Base-by-base conservation (phyloP, 192 early-diverging fungal genomes). In the Coemansia sp. region DNA sequence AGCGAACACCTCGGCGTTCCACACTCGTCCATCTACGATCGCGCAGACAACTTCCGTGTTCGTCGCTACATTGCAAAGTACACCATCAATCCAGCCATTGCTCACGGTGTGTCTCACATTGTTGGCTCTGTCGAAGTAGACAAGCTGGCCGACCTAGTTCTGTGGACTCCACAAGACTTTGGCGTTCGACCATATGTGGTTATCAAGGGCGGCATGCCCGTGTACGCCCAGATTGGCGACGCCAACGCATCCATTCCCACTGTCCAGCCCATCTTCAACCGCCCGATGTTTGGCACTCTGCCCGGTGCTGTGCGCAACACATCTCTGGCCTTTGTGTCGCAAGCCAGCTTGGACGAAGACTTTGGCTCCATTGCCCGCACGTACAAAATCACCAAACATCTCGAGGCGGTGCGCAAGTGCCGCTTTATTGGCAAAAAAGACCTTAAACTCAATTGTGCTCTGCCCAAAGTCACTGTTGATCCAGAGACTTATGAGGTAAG, bases 161-260 rank as follows among this genome's bases (percentile, higher is more conserved):
- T 94, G 66, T 98, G 89, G 76, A 64, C 82, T 11, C 94, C 94
- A 6, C 84, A 79, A 35, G 88, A 87, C 77, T 98, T 98, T 86
- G 96, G 96, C 1, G 77, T 89, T 14, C 95, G 96, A 25, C 94
- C 96, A 0, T 74, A 86, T 6, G 72, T 95, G 2, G 85, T 98
- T 14, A 73, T 98, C 52, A 98, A 98, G 77, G 91, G 92, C 25
- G 96, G 96, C 16, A 74, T 94, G 61, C 89, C 94, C 43, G 90
- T 86, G 8, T 94, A 85, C 67, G 85, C 89, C 16, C 85, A 88
- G 69, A 94, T 97, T 84, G 96, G 96, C 55, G 93, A 95, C 60
- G 92, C 94, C 51, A 96, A 98, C 61, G 96, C 89, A 0, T 95
- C 93, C 4, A 98, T 98, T 68, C 94, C 96, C 1, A 94, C 96